Evolutionary conservation across 2,329 filamentous ascomycete genomes (phyloP), one percentile per base, ranked within the genome.

Genomic region (Tolypocladium guangdongense): DNA sequence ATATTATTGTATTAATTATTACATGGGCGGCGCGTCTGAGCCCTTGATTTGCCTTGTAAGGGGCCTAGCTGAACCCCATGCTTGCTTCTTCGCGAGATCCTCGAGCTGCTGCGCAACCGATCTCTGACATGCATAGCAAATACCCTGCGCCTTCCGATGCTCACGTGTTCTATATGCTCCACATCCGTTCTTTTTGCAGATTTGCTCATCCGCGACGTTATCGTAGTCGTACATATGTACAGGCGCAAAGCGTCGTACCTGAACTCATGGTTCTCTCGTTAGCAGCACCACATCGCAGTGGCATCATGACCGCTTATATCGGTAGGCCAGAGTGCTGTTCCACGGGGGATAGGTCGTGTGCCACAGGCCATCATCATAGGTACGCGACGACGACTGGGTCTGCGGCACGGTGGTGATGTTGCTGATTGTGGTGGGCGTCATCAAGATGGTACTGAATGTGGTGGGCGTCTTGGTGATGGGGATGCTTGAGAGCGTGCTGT

Each of bases 341-440:
- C 71, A 74, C 0, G 71, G 45, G 3, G 72, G 71, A 52, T 76
- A 77, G 0, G 67, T 67, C 4, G 74, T 74, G 54, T 74, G 72
- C 75, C 74, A 77, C 50, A 62, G 62, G 20, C 74, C 74, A 52
- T 77, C 58, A 53, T 77, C 73, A 41, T 70, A 65, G 14, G 66
- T 66, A 58, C 33, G 59, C 16, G 57, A 58, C 24, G 37, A 12
- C 2, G 58, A 55, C 16, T 54, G 53, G n/a, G 55, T 52, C 18
- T 52, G 48, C 27, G 52, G n/a, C 7, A 10, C 14, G 4, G 14
- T 12, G 37, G 24, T 22, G 33, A 20, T 12, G n/a, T 36, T 35
- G 7, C 43, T 51, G 14, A 22, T 49, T 36, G 39, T 32, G 22
- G 41, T 45, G 12, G 49, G 37, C 7, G 49, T 55, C 30, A 39